Base-by-base conservation (phyloP, 2,329 filamentous ascomycete genomes). In the Cordyceps fumosorosea region DNA sequence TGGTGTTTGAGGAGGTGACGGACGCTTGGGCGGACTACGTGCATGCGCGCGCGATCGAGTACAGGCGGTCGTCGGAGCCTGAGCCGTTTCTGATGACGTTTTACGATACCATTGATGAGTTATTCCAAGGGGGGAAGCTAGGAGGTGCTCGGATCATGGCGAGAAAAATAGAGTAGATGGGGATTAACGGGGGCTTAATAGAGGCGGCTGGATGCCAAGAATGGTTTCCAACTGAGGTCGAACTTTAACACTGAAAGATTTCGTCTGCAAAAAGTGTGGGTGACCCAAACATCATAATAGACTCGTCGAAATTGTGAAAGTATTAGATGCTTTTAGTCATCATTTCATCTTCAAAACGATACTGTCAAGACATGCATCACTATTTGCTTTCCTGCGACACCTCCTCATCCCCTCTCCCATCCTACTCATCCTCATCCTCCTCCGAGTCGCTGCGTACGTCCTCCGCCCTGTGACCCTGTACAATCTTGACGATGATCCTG, bases 361-460 rank as follows among this genome's bases (percentile, higher is more conserved):
- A 3, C 34, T 11, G 34, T 37, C 32, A 4, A 37, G 34, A 14
- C 12, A 12, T 12, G 34, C 34, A 37, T 37, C 34, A 37, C 11
- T 34, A 6, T 12, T 34, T 6, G 32, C 32, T 6, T 10, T 47
- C 44, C 44, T 18, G 6, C 5, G 32, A 34, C 5, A 2, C 32
- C 18, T 3, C 56, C 42, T 20, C 4, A n/a, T 29, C 20, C 24
- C 29, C 16, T 52, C 80, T 29, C 26, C 26, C n/a, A n/a, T n/a
- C n/a, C n/a, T n/a, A n/a, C 18, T 82, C 81, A 48, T 85, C 83
- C 65, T 83, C 87, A 20, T 87, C 90, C 10, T 78, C 88, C 75
- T 96, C 92, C 66, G 91, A 91, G 68, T 97, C 93, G 65, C 91
- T 96, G 59, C 95, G 86, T 20, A 86, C 84, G 71, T 99, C 93